Percentiles rank a stretch among this genome's conserved stretches.
Conservation (phyloP, 2,329 filamentous ascomycete species). For the Fusarium graminum region DNA sequence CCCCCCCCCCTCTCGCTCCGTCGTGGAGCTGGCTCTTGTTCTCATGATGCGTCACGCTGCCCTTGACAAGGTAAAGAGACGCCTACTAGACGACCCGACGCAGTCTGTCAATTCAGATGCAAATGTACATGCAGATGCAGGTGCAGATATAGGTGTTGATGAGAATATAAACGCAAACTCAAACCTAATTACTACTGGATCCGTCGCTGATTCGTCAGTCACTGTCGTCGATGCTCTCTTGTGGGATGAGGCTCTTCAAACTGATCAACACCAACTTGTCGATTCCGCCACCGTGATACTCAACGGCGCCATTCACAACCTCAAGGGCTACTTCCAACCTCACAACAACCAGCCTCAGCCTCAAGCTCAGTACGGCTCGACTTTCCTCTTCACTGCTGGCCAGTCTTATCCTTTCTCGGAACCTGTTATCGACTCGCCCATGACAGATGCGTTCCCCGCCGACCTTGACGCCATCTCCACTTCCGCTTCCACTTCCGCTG, state of each 20-base stretch:
- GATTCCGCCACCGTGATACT: conserved; percentile 13
- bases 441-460: conserved; percentile 40
- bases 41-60: conserved; percentile 47
- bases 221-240: conserved; percentile 27
- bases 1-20: conserved; percentile 19
- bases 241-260: conserved; percentile 42
- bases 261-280: conserved; percentile 26
- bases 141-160: neutral
- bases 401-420: conserved; percentile 25
- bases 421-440: conserved; percentile 32
- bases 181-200: conserved; percentile 2
- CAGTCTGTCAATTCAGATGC: neutral
- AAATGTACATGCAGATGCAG: neutral
- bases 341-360: conserved; percentile 12
- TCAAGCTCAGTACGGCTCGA: conserved; percentile 1
- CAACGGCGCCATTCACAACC: conserved; percentile 14
- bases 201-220: conserved; percentile 22
- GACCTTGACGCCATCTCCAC: conserved; percentile 26
- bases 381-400: conserved; percentile 10
- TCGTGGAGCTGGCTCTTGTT: conserved; percentile 18
- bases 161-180: neutral
- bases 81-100: conserved; percentile 34
- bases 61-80: conserved; percentile 32
- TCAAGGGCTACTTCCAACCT: conserved; percentile 19
- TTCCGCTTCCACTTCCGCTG: conserved; percentile 8